These are phyloP conservation scores for Wilcoxina mikolae DNA, from an alignment of 495 filamentous ascomycete species.

Conservation along the genomic window DNA sequence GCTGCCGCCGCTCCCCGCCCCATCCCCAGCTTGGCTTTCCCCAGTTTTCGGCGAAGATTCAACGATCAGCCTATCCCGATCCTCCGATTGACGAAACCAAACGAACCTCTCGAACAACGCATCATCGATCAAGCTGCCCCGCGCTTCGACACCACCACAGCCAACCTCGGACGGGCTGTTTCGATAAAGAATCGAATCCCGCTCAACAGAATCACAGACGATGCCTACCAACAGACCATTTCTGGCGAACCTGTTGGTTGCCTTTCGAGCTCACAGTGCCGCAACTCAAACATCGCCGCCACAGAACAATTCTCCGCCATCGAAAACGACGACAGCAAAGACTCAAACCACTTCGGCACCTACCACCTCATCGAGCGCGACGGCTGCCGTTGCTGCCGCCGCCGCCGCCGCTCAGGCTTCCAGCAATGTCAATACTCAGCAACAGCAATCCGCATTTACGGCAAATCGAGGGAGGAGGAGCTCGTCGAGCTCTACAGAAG, in stretches of 20 bases:
- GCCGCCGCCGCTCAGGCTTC: slow-evolving; percentile 7
- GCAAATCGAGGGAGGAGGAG: slow-evolving; percentile 38
- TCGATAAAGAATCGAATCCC: too few species aligned
- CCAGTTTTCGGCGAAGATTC: too few species aligned
- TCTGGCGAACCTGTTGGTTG: slow-evolving; percentile 58
- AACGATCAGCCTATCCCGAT: too few species aligned
- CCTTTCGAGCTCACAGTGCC: slow-evolving; percentile 48
- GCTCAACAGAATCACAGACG: not conserved
- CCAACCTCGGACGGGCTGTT: too few species aligned
- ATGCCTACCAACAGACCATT: slow-evolving; percentile 60
- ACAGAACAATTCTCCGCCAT: slow-evolving; percentile 24
- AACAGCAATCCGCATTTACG: slow-evolving; percentile 27
- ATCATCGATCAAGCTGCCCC: too few species aligned
- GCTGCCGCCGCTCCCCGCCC: too few species aligned
- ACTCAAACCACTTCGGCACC: slow-evolving; percentile 26
- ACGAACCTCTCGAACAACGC: too few species aligned
- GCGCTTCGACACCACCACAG: too few species aligned
- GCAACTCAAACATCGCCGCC: slow-evolving; percentile 33
- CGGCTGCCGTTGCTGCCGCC: slow-evolving; percentile 14
- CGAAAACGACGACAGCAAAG: slow-evolving; percentile 29
- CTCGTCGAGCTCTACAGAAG: slow-evolving; percentile 45
- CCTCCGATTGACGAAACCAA: too few species aligned
- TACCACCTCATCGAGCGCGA: slow-evolving; percentile 17
- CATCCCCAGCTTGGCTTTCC: too few species aligned
- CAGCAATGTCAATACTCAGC: not conserved